Evolutionary conservation across 345 rosid genomes (phyloP), one percentile per base, ranked within the genome.

Genomic region (Brassica juncea): DNA sequence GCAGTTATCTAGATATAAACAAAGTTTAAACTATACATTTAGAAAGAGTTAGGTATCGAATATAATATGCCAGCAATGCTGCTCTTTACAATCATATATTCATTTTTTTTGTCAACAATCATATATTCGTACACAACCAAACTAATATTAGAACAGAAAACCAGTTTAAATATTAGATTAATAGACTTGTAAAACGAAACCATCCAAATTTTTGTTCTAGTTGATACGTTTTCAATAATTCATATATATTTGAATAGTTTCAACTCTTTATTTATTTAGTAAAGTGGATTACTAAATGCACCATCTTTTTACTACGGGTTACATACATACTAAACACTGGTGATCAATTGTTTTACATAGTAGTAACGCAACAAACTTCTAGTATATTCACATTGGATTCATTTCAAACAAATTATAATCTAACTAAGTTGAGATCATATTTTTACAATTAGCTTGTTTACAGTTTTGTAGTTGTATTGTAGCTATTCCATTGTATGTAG

Each of bases 1-100:
- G 19, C 34, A 58, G n/a, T 63, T 37, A 8, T 78, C 60, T 78
- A 19, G 63, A 58, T 72, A 55, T 30, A 62, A 6, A 35, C 39
- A 35, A 35, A 35, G 9, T 35, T 6, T 35, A 35, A 6, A 35
- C 5, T 32, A 32, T 32, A 32, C 8, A 32, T 27, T 27, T 27
- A 0, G 0, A 32, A 0, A 32, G 35, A 32, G 6, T 32, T 32
- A 32, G 35, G 30, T 27, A 27, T 27, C 30, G 30, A 27, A 27
- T 27, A 27, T 27, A 27, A 27, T 27, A 19, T 19, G 19, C 19
- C 19, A 19, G 19, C 66, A 23, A 14, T 12, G 66, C 35, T 54
- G 12, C 63, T 25, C 8, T 59, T 27, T 35, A 35, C 39, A 35
- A 4, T 59, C 39, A 1, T 35, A 35, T 35, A 35, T 35, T 6